These are phyloP conservation scores for Claviceps maximensis DNA, from an alignment of 2,329 filamentous ascomycete genomes.

Conservation along the genomic window DNA sequence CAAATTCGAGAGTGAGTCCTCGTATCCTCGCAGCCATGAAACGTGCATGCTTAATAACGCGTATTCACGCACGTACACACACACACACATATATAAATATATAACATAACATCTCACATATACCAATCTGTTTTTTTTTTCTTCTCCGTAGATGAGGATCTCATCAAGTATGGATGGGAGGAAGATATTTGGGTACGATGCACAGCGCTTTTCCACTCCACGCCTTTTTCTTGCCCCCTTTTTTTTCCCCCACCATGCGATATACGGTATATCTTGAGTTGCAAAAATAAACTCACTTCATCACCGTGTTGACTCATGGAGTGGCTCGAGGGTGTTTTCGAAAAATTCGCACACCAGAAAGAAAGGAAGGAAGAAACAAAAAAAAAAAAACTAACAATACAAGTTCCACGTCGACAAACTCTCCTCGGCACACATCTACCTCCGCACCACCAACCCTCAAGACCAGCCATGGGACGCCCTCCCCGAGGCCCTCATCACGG, in stretches of 20 bases:
- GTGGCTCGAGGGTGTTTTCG: no score
- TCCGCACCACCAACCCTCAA: slow-evolving; percentile 53
- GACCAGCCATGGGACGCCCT: slow-evolving; percentile 70
- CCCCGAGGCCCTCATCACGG: slow-evolving; percentile 57
- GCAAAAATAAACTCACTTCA: no score
- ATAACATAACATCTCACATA: neutral
- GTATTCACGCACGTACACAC: no score
- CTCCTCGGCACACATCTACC: slow-evolving; percentile 90
- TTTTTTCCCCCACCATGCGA: no score
- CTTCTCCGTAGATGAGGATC: slow-evolving; percentile 63
- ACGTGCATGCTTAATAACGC: no score
- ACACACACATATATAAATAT: no score
- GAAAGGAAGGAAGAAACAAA: no score
- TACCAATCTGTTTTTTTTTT: neutral
- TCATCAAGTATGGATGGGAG: slow-evolving; percentile 89
- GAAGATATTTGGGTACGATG: slow-evolving; percentile 64
- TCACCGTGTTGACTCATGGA: no score
- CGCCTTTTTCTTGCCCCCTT: neutral
- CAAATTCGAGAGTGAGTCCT: slow-evolving; percentile 89
- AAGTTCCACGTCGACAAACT: slow-evolving; percentile 97
- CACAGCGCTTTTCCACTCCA: neutral
- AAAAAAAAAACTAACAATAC: neutral
- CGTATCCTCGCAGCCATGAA: no score
- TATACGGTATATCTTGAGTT: no score
- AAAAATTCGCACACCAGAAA: no score